Evolutionary conservation across 768 basidiomycete species (phyloP), one percentile per base, ranked within the genome.

Genomic region (Porphyrellus cyaneotinctus): DNA sequence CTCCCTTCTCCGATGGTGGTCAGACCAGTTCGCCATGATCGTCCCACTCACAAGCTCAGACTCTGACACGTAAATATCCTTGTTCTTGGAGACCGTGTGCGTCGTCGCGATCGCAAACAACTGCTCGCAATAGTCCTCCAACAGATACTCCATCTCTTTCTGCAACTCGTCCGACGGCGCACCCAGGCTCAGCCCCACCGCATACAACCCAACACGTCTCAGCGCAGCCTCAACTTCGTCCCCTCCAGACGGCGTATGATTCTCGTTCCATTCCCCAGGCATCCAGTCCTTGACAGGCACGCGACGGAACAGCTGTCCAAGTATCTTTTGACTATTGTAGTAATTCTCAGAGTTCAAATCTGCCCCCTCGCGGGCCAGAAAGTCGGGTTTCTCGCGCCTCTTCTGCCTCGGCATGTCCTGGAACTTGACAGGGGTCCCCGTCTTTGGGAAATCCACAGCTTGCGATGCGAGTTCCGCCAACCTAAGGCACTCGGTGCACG

Each of bases 361-460:
- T 0, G 68, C 64, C 6, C 69, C 71, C 52, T 79, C 76, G 12
- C 65, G 70, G n/a, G 72, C 71, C 3, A 78, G 61, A 58, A 75
- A 79, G 52, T 79, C 78, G 4, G 78, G 78, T 49, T 61, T 72
- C 7, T 39, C 54, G 8, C 54, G 51, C 11, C 35, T 30, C 3
- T 61, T 64, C 4, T 58, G 54, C 53, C 17, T 64, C 2, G 78
- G 78, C 2, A 79, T 57, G 23, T 63, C 53, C 23, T 47, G 51
- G 44, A 71, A 69, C 42, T 51, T 58, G 30, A 78, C 78, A 15
- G 77, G 60, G 2, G 70, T 69, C 6, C 78, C 78, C 5, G 71
- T 74, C 49, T 79, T 79, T 0, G 68, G 72, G 42, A 75, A 79
- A 60, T 79, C 78, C 2, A 79, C 78, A 6, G 78, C 78, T 49